phyloP scores from a whole-genome alignment of 305 asterid genomes.

The Galium porrigens region DNA sequence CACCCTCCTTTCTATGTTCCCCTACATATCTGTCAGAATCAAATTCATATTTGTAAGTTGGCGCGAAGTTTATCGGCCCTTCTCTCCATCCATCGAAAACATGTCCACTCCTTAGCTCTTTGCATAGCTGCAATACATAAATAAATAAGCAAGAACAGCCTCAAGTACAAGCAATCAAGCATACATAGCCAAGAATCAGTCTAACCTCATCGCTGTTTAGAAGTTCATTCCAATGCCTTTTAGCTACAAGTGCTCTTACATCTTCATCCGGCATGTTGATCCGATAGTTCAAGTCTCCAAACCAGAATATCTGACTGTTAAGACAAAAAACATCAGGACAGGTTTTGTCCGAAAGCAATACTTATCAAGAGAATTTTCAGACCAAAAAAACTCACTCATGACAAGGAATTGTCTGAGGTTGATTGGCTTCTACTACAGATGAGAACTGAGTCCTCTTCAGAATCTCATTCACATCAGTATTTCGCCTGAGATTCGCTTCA shows the following conservation, averaged over 20 bases:
- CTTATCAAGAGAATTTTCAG: neutral
- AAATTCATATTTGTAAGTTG: conserved; percentile 77
- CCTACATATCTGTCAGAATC: conserved; percentile 60
- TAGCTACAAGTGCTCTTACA: conserved; percentile 49
- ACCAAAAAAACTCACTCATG: conserved; percentile 55
- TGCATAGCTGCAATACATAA: conserved; percentile 35
- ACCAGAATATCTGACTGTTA: conserved; percentile 80
- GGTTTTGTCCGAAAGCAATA: neutral
- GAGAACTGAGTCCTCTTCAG: conserved; percentile 64
- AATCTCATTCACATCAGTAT: conserved; percentile 64
- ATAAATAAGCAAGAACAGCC: neutral
- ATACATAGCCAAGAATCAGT: neutral
- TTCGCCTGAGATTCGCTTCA: conserved; percentile 64
- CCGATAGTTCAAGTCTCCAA: conserved; percentile 76
- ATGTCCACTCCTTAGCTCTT: conserved; percentile 51
- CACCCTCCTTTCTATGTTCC: conserved; percentile 59
- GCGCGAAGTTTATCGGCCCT: conserved; percentile 67
- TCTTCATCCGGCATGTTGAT: conserved; percentile 46
- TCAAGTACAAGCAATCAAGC: too few relatives aligned
- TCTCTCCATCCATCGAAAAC: conserved; percentile 83
- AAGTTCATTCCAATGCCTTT: conserved; percentile 53
- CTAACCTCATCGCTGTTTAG: conserved; percentile 56
- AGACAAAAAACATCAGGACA: conserved; percentile 9
- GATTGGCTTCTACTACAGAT: conserved; percentile 44
- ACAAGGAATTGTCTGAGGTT: conserved; percentile 68